Evolutionary conservation across 768 basidiomycete genomes (phyloP).

Genomic region (Leccinum fibrillosum): DNA sequence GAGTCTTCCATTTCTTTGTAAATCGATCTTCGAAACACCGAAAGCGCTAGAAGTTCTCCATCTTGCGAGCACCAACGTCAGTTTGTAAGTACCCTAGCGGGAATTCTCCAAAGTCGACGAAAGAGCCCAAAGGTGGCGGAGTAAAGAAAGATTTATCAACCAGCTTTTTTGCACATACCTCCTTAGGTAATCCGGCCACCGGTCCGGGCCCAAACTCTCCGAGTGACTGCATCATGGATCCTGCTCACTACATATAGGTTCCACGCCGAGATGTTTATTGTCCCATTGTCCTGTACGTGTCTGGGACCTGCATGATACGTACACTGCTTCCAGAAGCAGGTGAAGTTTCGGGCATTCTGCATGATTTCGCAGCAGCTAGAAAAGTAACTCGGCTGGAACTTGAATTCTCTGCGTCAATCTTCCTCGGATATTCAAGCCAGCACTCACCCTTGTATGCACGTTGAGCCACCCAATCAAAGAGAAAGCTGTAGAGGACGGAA

Average conservation of each 20-base stretch:
- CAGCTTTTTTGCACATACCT: not conserved
- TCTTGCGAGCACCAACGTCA: conserved; percentile 16
- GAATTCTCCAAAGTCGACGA: conserved; percentile 5
- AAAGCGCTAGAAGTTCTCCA: conserved; percentile 15
- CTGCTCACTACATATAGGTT: not conserved
- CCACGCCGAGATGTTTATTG: not conserved
- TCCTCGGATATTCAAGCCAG: too few species aligned
- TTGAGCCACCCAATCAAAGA: not conserved
- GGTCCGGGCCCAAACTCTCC: not conserved
- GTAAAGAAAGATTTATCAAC: too few species aligned
- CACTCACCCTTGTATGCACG: not conserved
- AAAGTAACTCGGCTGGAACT: conserved; percentile 1
- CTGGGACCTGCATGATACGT: not conserved
- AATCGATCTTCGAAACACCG: conserved; percentile 17
- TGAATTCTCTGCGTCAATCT: not conserved
- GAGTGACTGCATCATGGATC: not conserved
- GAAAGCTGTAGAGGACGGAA: not conserved
- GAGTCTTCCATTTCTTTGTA: conserved; percentile 22
- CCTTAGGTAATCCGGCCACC: conserved; percentile 11
- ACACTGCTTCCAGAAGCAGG: conserved; percentile 10
- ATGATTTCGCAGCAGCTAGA: not conserved
- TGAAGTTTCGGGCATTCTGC: too few species aligned
- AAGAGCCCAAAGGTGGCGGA: not conserved
- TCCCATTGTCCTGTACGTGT: not conserved
- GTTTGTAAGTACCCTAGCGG: not conserved